Evolutionary conservation across 805 yeast species (phyloP), one percentile per base, ranked within the genome.

Genomic region (Huiozyma naganishii): DNA sequence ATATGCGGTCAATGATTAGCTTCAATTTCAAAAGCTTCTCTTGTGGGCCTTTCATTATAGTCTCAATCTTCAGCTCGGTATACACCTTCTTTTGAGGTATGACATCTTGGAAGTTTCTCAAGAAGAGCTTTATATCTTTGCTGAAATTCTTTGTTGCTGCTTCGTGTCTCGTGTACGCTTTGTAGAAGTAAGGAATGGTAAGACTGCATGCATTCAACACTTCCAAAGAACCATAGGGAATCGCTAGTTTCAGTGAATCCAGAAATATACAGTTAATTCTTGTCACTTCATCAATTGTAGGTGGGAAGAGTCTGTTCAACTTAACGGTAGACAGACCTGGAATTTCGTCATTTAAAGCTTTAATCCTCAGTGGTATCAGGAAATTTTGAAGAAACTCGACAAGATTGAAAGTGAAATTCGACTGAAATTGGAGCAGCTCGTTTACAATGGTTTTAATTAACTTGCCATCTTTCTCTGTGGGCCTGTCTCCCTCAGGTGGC

Each of bases 221-320:
- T 61, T 90, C 97, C 41, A 73, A 71, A 41, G 82, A 74, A 2
- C 96, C 96, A 56, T 62, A 76, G 0, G 80, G 76, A 2, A 68
- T 55, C 0, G 97, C 90, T 11, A 73, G 62, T 45, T 76, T 75
- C 44, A 90, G 64, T 23, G 92, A 77, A 51, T 83, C 94, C 48
- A 83, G 73, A 46, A 86, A 77, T 5, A 90, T 79, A 57, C 95
- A 85, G 57, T 89, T 89, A 35, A 90, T 80, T 55, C 97, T 72
- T 8, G 95, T 84, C 12, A 90, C 80, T 65, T 90, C 97, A 62
- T 90, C 97, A 13, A 90, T 83, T 0, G 97, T 90, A 0, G 97
- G 97, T 2, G 97, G 97, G 56, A 90, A 88, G 0, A 87, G 71
- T 40, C 78, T 71, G 60, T 90, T 89, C 32, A 89, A 69, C 51